Evolutionary conservation across 192 early-diverging fungal species (phyloP), one percentile per base, ranked within the genome.

Genomic region (Spizellomyces punctatus): DNA sequence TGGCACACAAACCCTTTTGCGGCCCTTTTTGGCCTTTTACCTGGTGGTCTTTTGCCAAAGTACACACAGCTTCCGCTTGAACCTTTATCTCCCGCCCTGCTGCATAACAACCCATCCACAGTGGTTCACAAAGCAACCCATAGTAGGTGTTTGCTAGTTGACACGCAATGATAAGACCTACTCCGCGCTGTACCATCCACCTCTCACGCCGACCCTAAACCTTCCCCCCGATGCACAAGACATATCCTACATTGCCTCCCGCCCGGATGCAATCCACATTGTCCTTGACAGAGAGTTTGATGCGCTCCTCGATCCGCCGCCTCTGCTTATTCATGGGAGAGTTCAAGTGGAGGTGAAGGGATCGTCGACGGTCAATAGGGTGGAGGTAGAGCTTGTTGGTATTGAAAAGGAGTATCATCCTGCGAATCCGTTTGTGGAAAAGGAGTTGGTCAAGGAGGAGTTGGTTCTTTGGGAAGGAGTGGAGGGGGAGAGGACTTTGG

Each of bases 401-500:
- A 46, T 56, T 8, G 64, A 66, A 19, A 14, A 36, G 14, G 46
- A 66, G 48, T 46, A 8, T n/a, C 64, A 66, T 49, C 64, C 64
- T 45, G 43, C 64, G 12, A 66, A 66, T 22, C 46, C 64, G 6
- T 9, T 42, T 10, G 64, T 66, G 14, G 14, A 49, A 54, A 66
- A 66, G 48, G 44, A 49, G 44, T 49, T 66, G 64, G 64, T 66
- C n/a, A 6, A 50, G n/a, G 64, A 66, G 48, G 14, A 14, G 46
- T 22, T 46, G 6, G 64, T 49, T 16, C 17, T 66, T 0, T 66
- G 64, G 64, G 22, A 10, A 9, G 46, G 17, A 17, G 10, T 27
- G 59, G 27, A 41, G 4, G 27, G 16, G 6, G 36, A 17, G 43
- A 22, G 57, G 42, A n/a, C 42, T 41, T 63, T 63, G 22, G 9